Base-by-base conservation (phyloP, 169 alveolate species). In the Babesia ovis region DNA sequence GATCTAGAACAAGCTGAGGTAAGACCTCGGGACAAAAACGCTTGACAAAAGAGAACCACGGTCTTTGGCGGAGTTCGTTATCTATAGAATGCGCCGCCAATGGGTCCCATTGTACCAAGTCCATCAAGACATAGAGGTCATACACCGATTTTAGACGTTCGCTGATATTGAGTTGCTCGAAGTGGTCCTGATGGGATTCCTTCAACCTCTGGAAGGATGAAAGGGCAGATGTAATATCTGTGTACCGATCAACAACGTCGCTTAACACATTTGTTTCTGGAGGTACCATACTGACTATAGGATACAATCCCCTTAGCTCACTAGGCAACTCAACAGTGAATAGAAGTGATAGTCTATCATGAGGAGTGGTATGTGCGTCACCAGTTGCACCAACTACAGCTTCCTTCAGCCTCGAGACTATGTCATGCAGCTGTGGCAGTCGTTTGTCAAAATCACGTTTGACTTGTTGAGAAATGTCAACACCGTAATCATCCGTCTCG, bases 401-500 rank as follows among this genome's bases (percentile, higher is more conserved):
- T 0, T 51, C 50, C 27, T 37, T 35, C 6, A 46, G 50, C 6
- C 39, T 51, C 5, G 32, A n/a, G 16, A 37, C 5, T 11, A 75
- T 11, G 4, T 31, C 35, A 18, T 60, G 42, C 34, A 68, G 48
- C 20, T 37, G 23, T n/a, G 45, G 37, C 6, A 43, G 25, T 29
- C 86, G 71, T 0, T 6, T 39, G 3, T 29, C 57, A 37, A 68
- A 77, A 11, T 14, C 25, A 3, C 43, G 37, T 25, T 39, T 46
- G 12, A 77, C 66, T 0, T 29, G 37, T 12, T 50, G 48, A 2
- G 75, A 54, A 11, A 57, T 29, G 23, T 77, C 68, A 22, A 12
- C 23, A n/a, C 86, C 86, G 43, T 62, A 22, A 14, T 77, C 86
- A 48, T 77, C 86, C 16, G 51, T 59, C n/a, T 77, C 86, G 22